These are phyloP conservation scores for Datura wrightii DNA, from an alignment of 257 asterid genomes.

Conservation along the genomic window DNA sequence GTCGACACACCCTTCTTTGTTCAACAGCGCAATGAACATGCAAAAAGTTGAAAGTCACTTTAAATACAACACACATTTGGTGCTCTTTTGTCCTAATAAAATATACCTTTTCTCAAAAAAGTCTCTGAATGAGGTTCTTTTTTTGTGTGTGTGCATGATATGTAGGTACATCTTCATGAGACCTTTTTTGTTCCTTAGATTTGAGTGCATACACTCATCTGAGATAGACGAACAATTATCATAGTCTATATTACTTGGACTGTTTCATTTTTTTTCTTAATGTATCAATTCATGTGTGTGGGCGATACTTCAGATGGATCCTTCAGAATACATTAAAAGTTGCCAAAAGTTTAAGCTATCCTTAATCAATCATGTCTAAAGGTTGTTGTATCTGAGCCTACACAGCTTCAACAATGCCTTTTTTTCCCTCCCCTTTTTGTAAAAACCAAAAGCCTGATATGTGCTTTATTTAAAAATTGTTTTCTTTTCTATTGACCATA, in stretches of 20 bases:
- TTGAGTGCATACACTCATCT: neutral
- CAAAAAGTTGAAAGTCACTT: neutral
- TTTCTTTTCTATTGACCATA: neutral
- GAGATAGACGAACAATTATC: neutral
- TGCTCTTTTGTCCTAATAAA: neutral
- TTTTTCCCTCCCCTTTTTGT: neutral
- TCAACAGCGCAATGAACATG: neutral
- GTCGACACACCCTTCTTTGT: neutral
- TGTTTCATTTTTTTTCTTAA: conserved; percentile 13
- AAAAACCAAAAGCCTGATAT: neutral
- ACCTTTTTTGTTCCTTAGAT: conserved; percentile 9
- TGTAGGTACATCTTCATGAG: conserved; percentile 6
- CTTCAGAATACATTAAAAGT: neutral
- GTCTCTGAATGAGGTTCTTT: neutral
- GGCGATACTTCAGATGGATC: neutral
- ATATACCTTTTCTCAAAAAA: neutral
- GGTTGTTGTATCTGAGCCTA: neutral
- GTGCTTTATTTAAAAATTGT: neutral
- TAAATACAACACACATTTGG: neutral
- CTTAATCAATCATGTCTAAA: neutral
- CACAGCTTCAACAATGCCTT: neutral
- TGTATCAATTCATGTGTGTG: conserved; percentile 10
- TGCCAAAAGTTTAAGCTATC: conserved; percentile 8
- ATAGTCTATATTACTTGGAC: neutral
- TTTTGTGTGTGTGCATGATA: neutral